phyloP scores from a whole-genome alignment of 441 rosid genomes.

The Kokia cookei region DNA sequence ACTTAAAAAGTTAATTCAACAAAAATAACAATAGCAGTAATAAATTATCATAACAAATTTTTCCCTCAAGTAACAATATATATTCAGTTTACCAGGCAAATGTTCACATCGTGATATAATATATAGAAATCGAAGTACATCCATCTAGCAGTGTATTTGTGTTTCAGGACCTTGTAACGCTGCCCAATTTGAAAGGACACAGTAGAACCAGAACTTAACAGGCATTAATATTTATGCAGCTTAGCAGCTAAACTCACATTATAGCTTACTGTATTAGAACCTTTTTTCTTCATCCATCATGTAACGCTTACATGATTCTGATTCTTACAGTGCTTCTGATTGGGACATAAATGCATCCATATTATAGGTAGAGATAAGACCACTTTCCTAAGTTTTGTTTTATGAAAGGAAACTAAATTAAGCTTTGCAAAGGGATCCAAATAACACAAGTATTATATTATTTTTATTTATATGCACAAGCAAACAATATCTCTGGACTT shows the following conservation, averaged over 20 bases:
- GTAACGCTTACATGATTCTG: not conserved
- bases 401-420: not conserved
- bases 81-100: not conserved
- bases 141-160: not conserved
- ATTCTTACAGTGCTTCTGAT: not conserved
- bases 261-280: not conserved
- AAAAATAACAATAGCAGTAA: not conserved
- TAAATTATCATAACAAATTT: not conserved
- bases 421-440: not conserved
- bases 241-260: not conserved
- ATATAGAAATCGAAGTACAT: not conserved
- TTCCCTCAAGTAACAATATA: not conserved
- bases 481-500: not conserved
- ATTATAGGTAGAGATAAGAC: not conserved
- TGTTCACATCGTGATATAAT: not conserved
- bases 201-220: not conserved
- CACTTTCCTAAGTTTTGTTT: not conserved
- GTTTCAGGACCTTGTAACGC: not conserved
- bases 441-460: not conserved
- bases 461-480: not conserved
- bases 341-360: not conserved
- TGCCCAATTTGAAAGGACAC: not conserved
- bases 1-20: not conserved
- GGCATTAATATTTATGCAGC: not conserved
- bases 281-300: not conserved